A percentile compares a stretch with the other conserved stretches of the same genome.
Evolutionary conservation across 1,284 basidiomycete genomes (phyloP).

Genomic region (Cutaneotrichosporon cyanovorans): DNA sequence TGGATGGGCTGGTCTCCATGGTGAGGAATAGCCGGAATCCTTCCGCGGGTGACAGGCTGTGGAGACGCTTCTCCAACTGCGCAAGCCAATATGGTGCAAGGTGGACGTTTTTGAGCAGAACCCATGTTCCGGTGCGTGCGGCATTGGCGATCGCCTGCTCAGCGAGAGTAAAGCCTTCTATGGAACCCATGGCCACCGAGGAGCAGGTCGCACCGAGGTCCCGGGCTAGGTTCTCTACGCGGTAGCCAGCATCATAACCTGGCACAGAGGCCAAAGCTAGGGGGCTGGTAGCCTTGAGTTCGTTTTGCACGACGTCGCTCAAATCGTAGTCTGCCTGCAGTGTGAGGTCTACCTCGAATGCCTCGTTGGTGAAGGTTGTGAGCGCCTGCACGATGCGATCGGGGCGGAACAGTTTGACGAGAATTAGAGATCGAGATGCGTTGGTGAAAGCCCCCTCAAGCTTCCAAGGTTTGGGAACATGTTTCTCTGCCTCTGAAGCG

Average conservation of each 20-base stretch:
- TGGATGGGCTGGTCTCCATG: conserved; percentile 77
- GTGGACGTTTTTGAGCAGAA: conserved; percentile 91
- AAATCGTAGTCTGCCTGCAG: conserved; percentile 52
- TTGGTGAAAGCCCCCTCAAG: conserved; percentile 21
- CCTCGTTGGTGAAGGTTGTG: conserved; percentile 28
- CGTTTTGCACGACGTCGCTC: conserved; percentile 63
- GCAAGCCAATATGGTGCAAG: conserved; percentile 89
- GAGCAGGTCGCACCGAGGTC: conserved; percentile 65
- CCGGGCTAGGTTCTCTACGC: conserved; percentile 80
- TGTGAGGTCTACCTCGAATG: conserved; percentile 36
- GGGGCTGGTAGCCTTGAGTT: conserved; percentile 71
- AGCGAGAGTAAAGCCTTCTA: conserved; percentile 88
- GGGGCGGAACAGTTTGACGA: conserved; percentile 40
- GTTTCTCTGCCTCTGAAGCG: conserved; percentile 61
- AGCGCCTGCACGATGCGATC: conserved; percentile 36
- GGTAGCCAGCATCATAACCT: conserved; percentile 94
- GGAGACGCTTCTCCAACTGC: conserved; percentile 91
- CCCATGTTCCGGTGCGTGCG: conserved; percentile 85
- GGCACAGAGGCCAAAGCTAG: conserved; percentile 85
- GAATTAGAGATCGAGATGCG: conserved; percentile 27
- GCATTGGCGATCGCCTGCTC: conserved; percentile 89
- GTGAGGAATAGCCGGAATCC: conserved; percentile 93
- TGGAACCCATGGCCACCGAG: conserved; percentile 95
- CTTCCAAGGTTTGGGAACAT: conserved; percentile 68
- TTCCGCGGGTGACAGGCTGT: conserved; percentile 76